Base-by-base conservation (phyloP, 176 grass and related monocot genomes). In the Oryza glaberrima region DNA sequence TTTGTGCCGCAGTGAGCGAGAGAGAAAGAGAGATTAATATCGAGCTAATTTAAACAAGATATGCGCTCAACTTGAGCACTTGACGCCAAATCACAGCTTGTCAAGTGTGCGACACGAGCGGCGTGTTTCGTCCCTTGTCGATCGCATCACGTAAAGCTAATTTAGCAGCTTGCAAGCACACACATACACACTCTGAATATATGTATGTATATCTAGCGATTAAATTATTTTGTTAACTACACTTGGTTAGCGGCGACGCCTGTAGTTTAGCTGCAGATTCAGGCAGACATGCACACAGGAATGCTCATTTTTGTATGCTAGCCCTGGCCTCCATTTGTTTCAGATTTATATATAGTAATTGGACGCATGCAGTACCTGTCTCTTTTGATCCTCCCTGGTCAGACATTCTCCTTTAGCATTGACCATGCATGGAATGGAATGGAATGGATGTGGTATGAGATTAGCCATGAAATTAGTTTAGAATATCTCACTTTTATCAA, bases 81-180 rank as follows among this genome's bases (percentile, higher is more conserved):
- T 80, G 20, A 76, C 64, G 77, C 70, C 82, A 75, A 89, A 84
- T 89, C 63, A 73, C 70, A 60, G 61, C 10, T 16, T 81, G 82
- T 49, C 70, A 69, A 63, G 76, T 46, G 82, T 84, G 82, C 9
- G 60, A 66, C 34, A 54, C 60, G 47, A 17, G 43, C 65, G 47
- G 67, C 23, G 44, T 46, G 17, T 58, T 58, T 20, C 58, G 58
- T 63, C 20, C 2, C 11, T 26, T 26, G 20, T 61, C 30, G 48
- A 38, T 83, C 60, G 26, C 78, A 30, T 82, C 78, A 17, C 0
- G 0, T n/a, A 80, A 81, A 79, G 84, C 69, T 45, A 40, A 40
- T 40, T 4, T 3, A 65, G 22, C 61, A 67, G 22, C 4, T 14
- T 12, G 43, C 14, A 11, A 9, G 54, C 51, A 58, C 17, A 20